Evolutionary conservation across 306 rosid genomes (phyloP).

Genomic region (Cicer pinnatifidum): DNA sequence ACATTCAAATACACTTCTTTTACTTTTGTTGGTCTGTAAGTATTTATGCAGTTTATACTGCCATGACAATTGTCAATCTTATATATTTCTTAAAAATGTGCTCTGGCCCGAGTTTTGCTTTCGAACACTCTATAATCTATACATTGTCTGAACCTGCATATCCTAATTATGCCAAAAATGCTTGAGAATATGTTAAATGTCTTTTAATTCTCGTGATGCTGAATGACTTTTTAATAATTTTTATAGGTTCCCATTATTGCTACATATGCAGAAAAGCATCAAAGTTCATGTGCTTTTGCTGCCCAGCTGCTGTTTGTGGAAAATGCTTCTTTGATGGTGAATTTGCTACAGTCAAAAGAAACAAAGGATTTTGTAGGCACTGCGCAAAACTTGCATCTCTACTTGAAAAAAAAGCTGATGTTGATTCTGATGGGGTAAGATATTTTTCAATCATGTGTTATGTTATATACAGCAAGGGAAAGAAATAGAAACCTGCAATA

Average conservation of each 20-base stretch:
- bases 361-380: conserved; percentile 61
- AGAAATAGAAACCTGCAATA: neutral
- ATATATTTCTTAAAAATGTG: conserved; percentile 12
- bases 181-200: neutral
- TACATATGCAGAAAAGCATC: conserved; percentile 54
- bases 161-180: neutral
- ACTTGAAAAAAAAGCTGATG: conserved; percentile 57
- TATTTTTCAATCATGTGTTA: conserved; percentile 25
- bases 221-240: conserved; percentile 36
- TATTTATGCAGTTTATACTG: conserved; percentile 34
- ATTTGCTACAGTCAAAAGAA: conserved; percentile 48
- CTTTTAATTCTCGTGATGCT: conserved; percentile 25
- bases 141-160: conserved; percentile 13
- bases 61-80: conserved; percentile 19
- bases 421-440: conserved; percentile 74
- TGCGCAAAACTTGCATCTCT: conserved; percentile 65
- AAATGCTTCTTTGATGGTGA: conserved; percentile 52
- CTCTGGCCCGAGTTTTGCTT: conserved; percentile 3
- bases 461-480: conserved; percentile 19
- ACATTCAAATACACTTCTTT: conserved; percentile 36
- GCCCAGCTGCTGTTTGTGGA: conserved; percentile 73
- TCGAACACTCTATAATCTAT: neutral
- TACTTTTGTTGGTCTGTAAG: neutral
- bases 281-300: conserved; percentile 71
- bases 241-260: conserved; percentile 73